Percentiles rank a stretch among this genome's conserved stretches.
These are phyloP conservation scores for Wickerhamiella qilinensis DNA, from an alignment of 805 yeast genomes.

Conservation along the genomic window DNA sequence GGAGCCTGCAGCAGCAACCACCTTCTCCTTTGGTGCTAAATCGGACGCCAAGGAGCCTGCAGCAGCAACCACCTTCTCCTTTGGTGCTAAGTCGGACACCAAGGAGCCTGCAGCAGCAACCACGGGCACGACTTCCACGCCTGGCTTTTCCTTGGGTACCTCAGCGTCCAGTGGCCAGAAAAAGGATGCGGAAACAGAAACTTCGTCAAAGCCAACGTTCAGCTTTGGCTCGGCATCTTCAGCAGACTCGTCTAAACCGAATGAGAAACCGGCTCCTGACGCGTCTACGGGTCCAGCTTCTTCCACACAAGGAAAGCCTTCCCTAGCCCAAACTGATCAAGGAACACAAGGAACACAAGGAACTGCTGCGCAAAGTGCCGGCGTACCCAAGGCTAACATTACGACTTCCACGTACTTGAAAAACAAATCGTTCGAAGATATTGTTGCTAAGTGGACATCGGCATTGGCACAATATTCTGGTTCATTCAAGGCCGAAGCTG, in stretches of 20 bases:
- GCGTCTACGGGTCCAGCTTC: no score
- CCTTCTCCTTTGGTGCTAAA: conserved; percentile 17
- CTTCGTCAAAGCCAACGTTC: no score
- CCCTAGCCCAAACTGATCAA: no score
- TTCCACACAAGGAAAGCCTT: no score
- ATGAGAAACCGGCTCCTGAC: no score
- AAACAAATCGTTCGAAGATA: conserved; percentile 83
- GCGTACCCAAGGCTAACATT: conserved; percentile 31
- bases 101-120: neutral
- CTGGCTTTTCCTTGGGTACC: neutral
- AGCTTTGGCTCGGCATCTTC: no score
- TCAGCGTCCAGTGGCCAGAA: conserved; percentile 8
- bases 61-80: no score
- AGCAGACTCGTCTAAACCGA: no score
- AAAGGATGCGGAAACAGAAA: conserved; percentile 10
- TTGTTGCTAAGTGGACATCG: conserved; percentile 83
- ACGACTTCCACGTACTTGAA: conserved; percentile 40
- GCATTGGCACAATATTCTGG: conserved; percentile 60
- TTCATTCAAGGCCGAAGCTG: conserved; percentile 60
- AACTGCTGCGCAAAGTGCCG: no score
- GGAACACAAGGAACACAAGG: no score
- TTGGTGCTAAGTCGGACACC: conserved; percentile 4
- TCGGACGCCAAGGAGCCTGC: conserved; percentile 7
- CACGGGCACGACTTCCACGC: neutral
- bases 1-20: conserved; percentile 1